Evolutionary conservation across 2,329 filamentous ascomycete species (phyloP), one percentile per base, ranked within the genome.

Genomic region (Colletotrichum horii): DNA sequence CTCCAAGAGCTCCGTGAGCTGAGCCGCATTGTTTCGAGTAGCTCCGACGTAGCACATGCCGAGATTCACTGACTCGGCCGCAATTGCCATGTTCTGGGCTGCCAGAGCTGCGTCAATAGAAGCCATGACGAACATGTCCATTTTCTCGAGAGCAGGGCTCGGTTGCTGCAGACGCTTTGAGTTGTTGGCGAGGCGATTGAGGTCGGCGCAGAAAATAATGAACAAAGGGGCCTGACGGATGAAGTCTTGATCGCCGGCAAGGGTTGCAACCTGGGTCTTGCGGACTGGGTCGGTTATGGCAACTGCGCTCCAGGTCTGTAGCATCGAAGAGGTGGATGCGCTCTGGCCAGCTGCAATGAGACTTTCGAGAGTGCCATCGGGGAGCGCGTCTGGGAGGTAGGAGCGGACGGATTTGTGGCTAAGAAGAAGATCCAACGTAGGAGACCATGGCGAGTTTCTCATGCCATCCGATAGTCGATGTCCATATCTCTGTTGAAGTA

Each of bases 261-360:
- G 76, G 2, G 66, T 34, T 2, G 83, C 82, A 14, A 79, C 78
- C 61, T 78, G 36, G 22, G 77, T 71, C 60, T 83, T 83, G 38
- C 78, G 79, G n/a, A 70, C 74, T 6, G 78, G 65, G 48, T 83
- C 79, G 34, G 78, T 38, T 15, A 83, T 68, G 15, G 81, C 80
- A 26, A 84, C 75, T 16, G 81, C 81, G 69, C 81, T 82, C 81
- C 82, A 84, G 0, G 81, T 81, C 69, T 84, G 83, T 32, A 84
- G 76, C 75, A 83, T 83, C 9, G 81, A 83, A 16, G 82, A 84
- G 4, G 82, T 83, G 8, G 82, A 78, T 11, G 83, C 82, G 71
- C 81, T 83, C 70, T 83, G 82, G 4, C 79, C 82, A n/a, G 81
- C 82, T 0, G 83, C 81, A 6, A 81, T 64, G 2, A 83, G 78